A percentile compares a stretch with the other conserved stretches of the same genome.
These are phyloP conservation scores for Auriscalpium orientale DNA, from an alignment of 768 basidiomycete genomes.

Conservation along the genomic window DNA sequence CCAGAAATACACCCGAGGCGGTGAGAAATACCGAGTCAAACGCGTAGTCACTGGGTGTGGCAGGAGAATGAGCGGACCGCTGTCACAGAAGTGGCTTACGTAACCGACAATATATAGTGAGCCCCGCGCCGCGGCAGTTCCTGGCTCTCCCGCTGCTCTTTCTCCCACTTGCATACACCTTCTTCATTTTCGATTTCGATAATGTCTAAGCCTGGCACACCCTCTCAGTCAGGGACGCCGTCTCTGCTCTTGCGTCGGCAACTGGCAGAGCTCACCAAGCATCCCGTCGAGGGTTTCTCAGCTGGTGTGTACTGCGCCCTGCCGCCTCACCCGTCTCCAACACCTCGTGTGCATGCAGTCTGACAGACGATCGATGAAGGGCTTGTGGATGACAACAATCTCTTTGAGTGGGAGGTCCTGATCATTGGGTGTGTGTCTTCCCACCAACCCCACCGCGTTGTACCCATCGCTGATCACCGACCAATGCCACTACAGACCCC, in stretches of 20 bases:
- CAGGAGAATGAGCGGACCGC: no score
- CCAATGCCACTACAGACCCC: slow-evolving; percentile 48
- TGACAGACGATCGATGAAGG: slow-evolving; percentile 41
- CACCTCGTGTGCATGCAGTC: slow-evolving; percentile 10
- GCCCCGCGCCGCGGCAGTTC: neutral
- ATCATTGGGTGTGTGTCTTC: slow-evolving; percentile 71
- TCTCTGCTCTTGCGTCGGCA: slow-evolving; percentile 71
- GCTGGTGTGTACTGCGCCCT: slow-evolving; percentile 52
- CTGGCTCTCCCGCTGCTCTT: neutral
- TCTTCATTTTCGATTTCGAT: neutral
- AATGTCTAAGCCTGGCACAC: slow-evolving; percentile 18
- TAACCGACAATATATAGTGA: neutral
- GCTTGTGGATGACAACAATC: slow-evolving; percentile 88
- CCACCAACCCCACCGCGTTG: neutral
- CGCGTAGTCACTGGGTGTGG: no score
- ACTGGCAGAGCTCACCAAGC: slow-evolving; percentile 81
- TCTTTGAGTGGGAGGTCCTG: slow-evolving; percentile 95
- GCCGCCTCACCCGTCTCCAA: slow-evolving; percentile 16
- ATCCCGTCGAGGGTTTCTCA: slow-evolving; percentile 93
- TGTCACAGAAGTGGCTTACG: neutral
- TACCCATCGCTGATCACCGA: neutral
- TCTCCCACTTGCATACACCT: neutral
- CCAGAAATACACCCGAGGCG: no score
- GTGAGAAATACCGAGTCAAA: no score
- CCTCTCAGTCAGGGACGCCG: slow-evolving; percentile 13